phyloP scores from a whole-genome alignment of 1,284 basidiomycete genomes.

The Rhodotorula glutinis region DNA sequence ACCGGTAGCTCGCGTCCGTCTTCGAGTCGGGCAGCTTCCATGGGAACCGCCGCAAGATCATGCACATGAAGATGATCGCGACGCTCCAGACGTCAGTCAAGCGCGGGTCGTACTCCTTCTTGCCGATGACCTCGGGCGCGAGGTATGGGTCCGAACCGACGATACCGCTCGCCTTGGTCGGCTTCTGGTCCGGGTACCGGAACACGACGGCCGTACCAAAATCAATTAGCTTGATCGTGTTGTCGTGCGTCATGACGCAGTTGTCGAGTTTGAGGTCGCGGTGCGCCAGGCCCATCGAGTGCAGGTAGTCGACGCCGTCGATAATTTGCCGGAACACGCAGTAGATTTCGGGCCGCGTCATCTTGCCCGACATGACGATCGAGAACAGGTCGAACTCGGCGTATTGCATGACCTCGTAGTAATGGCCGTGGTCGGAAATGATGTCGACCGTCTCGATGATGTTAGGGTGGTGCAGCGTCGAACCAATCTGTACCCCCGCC shows the following conservation, averaged over 20 bases:
- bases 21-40: constrained; percentile 98
- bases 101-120: constrained; percentile 84
- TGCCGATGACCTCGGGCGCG: constrained; percentile 86
- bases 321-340: constrained; percentile 99
- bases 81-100: constrained; percentile 98
- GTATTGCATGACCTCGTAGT: constrained; percentile 99
- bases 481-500: constrained; percentile 70
- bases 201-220: constrained; percentile 99
- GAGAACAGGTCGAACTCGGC: constrained; percentile 98
- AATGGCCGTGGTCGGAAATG: constrained; percentile 94
- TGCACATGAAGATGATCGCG: constrained; percentile 99
- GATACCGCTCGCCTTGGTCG: constrained; percentile 78
- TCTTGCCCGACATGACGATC: constrained; percentile 99
- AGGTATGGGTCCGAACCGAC: constrained; percentile 98
- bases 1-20: constrained; percentile 83
- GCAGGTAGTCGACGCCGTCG: constrained; percentile 96
- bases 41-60: constrained; percentile 94
- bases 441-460: constrained; percentile 99
- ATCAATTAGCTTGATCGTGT: constrained; percentile 98
- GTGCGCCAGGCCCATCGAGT: constrained; percentile 94
- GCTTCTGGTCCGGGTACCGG: constrained; percentile 88
- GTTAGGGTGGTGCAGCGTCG: constrained; percentile 89
- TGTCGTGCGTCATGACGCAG: constrained; percentile 92
- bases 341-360: constrained; percentile 96
- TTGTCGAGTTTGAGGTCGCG: constrained; percentile 99